Evolutionary conservation across 208 protist species (phyloP).

Genomic region (Wallacemonas sp.): DNA sequence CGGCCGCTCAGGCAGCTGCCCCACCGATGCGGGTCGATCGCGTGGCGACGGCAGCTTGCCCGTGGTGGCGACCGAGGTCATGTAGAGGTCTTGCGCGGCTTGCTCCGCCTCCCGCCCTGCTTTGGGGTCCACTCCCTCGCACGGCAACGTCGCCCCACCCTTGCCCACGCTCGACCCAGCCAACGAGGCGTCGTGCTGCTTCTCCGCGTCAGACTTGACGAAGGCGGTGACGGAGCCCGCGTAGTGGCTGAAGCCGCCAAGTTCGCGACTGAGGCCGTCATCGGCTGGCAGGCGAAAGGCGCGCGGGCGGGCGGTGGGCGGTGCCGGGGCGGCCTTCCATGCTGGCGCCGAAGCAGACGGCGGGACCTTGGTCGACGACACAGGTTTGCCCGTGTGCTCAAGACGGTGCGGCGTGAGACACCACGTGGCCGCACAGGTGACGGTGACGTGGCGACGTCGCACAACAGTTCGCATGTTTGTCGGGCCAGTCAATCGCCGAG

Average conservation of each 20-base stretch:
- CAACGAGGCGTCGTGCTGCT: slow-evolving; percentile 10
- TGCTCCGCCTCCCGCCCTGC: slow-evolving; percentile 46
- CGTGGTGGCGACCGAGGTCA: slow-evolving; percentile 54
- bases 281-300: slow-evolving; percentile 32
- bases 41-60: slow-evolving; percentile 63
- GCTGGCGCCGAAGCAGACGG: not conserved
- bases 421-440: not conserved
- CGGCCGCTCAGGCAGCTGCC: slow-evolving; percentile 8
- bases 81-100: slow-evolving; percentile 38
- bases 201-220: slow-evolving; percentile 53
- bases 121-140: slow-evolving; percentile 38
- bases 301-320: slow-evolving; percentile 13
- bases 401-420: not conserved
- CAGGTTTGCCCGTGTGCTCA: not conserved
- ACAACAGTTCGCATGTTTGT: no score
- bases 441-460: not conserved
- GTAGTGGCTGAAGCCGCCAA: slow-evolving; percentile 70
- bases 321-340: not conserved
- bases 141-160: slow-evolving; percentile 41
- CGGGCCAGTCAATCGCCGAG: no score
- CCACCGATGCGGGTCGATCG: not conserved
- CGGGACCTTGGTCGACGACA: not conserved
- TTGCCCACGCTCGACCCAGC: not conserved
- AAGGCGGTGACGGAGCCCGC: slow-evolving; percentile 84
- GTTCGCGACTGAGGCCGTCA: slow-evolving; percentile 56